Conservation (phyloP, 2,329 filamentous ascomycete species). For the Aspergillus clavatus region DNA sequence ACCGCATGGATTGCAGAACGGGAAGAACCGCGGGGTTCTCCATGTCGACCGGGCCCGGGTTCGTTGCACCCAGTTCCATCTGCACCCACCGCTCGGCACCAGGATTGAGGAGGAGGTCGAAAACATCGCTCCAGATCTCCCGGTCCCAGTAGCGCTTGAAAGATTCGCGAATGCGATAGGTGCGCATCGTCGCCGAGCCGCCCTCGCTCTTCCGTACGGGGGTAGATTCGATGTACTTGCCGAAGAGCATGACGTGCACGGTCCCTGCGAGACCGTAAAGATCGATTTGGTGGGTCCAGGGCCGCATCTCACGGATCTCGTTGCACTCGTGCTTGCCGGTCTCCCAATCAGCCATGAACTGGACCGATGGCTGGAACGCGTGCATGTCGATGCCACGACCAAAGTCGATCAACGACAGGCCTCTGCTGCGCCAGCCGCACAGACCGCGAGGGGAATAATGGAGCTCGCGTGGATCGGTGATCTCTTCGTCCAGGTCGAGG, state of each 20-base stretch:
- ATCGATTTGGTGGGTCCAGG: conserved; percentile 97
- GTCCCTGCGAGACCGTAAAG: conserved; percentile 89
- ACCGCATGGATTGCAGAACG: conserved; percentile 63
- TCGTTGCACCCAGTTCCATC: conserved; percentile 47
- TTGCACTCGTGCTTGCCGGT: conserved; percentile 81
- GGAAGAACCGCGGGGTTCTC: conserved; percentile 55
- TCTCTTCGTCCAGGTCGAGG: conserved; percentile 24
- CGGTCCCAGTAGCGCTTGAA: conserved; percentile 97
- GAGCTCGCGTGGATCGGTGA: conserved; percentile 26
- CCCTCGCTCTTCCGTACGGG: conserved; percentile 24
- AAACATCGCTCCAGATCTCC: conserved; percentile 79
- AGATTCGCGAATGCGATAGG: conserved; percentile 73
- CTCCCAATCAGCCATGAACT: conserved; percentile 95
- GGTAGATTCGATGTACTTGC: conserved; percentile 84
- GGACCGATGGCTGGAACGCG: conserved; percentile 68
- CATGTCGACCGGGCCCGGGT: conserved; percentile 1
- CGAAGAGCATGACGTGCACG: conserved; percentile 84
- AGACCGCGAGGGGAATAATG: conserved; percentile 70
- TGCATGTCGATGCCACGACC: conserved; percentile 92
- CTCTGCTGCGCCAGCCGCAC: conserved; percentile 74
- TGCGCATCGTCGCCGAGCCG: conserved; percentile 43
- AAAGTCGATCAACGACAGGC: conserved; percentile 87
- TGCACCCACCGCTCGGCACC: conserved; percentile 53
- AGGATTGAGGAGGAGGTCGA: conserved; percentile 84
- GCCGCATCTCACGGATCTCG: conserved; percentile 88